These are phyloP conservation scores for Massospora cicadina DNA, from an alignment of 371 early-diverging fungal genomes.

Conservation along the genomic window DNA sequence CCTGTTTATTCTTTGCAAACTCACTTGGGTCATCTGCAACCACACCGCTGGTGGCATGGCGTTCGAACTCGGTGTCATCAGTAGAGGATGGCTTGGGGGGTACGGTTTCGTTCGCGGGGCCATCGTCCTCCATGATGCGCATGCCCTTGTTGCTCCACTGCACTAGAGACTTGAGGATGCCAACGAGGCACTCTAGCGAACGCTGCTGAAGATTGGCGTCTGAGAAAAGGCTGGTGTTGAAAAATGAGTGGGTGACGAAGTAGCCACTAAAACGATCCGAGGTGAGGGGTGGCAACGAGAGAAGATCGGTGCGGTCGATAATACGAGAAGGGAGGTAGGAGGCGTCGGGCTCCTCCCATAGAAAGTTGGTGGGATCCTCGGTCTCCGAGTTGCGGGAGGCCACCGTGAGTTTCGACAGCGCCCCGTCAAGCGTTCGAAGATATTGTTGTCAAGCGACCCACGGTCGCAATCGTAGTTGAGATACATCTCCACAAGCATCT, in stretches of 20 bases:
- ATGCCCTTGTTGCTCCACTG: slow-evolving; percentile 28
- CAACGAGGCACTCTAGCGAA: slow-evolving; percentile 21
- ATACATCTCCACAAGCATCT: slow-evolving; percentile 82
- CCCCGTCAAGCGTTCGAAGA: slow-evolving; percentile 2
- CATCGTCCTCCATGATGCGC: not conserved
- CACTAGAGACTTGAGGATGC: slow-evolving; percentile 34
- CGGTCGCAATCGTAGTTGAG: slow-evolving; percentile 88
- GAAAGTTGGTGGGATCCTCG: not conserved
- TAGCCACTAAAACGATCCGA: slow-evolving; percentile 8
- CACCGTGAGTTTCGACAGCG: slow-evolving; percentile 21
- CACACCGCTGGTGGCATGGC: not conserved
- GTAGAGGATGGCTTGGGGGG: not conserved
- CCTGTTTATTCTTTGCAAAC: slow-evolving; percentile 60
- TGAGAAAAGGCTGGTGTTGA: slow-evolving; percentile 15
- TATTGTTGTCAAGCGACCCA: slow-evolving; percentile 10
- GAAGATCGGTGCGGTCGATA: not conserved
- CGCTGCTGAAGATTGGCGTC: slow-evolving; percentile 20
- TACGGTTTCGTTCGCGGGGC: no score
- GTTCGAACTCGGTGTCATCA: not conserved
- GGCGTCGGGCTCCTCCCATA: slow-evolving; percentile 8
- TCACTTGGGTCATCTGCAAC: slow-evolving; percentile 34
- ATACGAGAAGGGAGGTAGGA: not conserved
- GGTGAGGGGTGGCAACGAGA: slow-evolving; percentile 8
- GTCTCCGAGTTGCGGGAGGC: slow-evolving; percentile 51
- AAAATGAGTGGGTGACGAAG: slow-evolving; percentile 6